These are phyloP conservation scores for Heliosperma pusillum DNA, from an alignment of 148 eudicot species.

Conservation along the genomic window DNA sequence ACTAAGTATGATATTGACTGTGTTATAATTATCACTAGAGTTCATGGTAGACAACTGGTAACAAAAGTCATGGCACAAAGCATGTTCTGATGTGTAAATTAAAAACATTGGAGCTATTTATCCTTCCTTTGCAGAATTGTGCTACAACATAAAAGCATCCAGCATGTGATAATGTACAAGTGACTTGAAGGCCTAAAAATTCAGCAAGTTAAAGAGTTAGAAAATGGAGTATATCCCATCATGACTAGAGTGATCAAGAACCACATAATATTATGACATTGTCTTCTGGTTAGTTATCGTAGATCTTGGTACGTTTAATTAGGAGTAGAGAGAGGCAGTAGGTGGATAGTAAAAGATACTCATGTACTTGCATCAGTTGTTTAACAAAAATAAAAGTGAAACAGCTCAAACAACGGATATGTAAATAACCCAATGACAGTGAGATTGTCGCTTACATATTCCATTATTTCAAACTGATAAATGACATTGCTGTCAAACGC, in stretches of 20 bases:
- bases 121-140: neutral
- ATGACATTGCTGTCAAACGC: constrained; percentile 93
- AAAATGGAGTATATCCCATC: neutral
- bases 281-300: neutral
- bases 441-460: constrained; percentile 64
- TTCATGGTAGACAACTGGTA: no score
- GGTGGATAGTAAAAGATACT: neutral
- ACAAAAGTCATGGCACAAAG: neutral
- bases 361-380: neutral
- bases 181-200: neutral
- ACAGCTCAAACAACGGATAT: neutral
- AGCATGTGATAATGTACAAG: neutral
- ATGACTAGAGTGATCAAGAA: neutral
- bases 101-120: neutral
- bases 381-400: neutral
- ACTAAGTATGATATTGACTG: neutral
- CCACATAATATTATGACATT: neutral
- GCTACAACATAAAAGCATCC: neutral
- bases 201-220: neutral
- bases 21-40: neutral
- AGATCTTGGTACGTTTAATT: neutral
- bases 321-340: neutral
- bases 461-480: constrained; percentile 94
- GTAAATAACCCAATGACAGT: neutral
- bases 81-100: neutral